Base-by-base conservation (phyloP, 257 asterid species). In the Capsicum chinense region DNA sequence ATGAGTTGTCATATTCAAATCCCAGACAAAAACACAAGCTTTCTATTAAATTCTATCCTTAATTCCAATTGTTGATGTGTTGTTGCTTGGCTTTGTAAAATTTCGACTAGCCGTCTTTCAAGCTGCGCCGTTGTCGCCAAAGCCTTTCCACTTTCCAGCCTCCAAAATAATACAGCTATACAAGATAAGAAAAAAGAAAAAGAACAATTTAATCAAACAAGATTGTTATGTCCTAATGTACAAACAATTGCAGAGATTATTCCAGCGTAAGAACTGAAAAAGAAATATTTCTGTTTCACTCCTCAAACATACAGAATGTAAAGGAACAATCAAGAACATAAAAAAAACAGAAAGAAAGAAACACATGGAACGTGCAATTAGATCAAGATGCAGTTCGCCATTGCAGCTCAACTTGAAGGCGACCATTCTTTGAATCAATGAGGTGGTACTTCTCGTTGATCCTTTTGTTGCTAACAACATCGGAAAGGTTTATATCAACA, bases 381-480 rank as follows among this genome's bases (percentile, higher is more conserved):
- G 76, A 80, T 82, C 63, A 89, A 7, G 89, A 85, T 42, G 92
- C 83, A 59, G 89, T 80, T 83, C 74, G 85, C 92, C 92, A 90
- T 70, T 87, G 89, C 87, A 90, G 85, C 85, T 88, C 92, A 4
- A 90, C 83, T 69, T 90, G 91, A 69, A 88, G 81, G 56, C 66
- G 84, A 13, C 92, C 92, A 4, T 90, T 88, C 87, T 83, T 90
- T 52, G 92, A 90, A 80, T 90, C 92, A 81, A 90, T 88, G 26
- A 90, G 92, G 85, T 90, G 88, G 88, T 70, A 90, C 90, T 83
- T 90, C 80, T 85, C 90, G 37, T 90, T 90, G 83, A 88, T 90
- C 86, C 92, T 85, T 85, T 70, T 88, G 88, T 90, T 90, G 86
- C 67, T 85, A 80, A 88, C 88, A 57, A 90, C 92, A 56, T 90